phyloP scores from a whole-genome alignment of 2,329 filamentous ascomycete species.

The Neofusicoccum umdonicola region DNA sequence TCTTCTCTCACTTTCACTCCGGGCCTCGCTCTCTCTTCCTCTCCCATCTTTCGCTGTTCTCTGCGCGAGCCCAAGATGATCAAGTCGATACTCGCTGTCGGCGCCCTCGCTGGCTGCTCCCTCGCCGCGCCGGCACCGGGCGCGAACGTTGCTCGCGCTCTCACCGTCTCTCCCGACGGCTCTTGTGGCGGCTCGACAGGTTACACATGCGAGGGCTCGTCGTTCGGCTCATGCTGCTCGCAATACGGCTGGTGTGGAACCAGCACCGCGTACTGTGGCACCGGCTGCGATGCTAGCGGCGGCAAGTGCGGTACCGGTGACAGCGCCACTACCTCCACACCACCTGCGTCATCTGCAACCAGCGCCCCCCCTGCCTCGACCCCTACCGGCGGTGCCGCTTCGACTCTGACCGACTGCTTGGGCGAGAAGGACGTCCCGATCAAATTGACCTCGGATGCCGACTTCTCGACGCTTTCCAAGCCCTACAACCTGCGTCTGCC shows the following conservation, averaged over 20 bases:
- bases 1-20: not conserved
- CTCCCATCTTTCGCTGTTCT: no score
- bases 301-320: constrained; percentile 1
- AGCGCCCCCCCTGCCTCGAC: not conserved
- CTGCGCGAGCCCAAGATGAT: not conserved
- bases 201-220: constrained; percentile 18
- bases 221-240: constrained; percentile 16
- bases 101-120: constrained; percentile 3
- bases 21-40: not conserved
- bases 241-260: constrained; percentile 18
- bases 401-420: constrained; percentile 29
- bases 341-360: not conserved
- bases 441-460: constrained; percentile 5
- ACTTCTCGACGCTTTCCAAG: constrained; percentile 26
- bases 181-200: constrained; percentile 17
- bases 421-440: constrained; percentile 34
- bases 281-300: constrained; percentile 14
- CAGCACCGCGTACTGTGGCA: constrained; percentile 14
- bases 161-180: constrained; percentile 16
- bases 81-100: constrained; percentile 9
- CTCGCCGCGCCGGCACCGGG: constrained; percentile 8
- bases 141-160: not conserved
- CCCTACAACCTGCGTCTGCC: constrained; percentile 38
- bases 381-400: constrained; percentile 1
- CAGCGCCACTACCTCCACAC: not conserved